phyloP scores from a whole-genome alignment of 2,329 filamentous ascomycete genomes.

The Aspergillus latus region DNA sequence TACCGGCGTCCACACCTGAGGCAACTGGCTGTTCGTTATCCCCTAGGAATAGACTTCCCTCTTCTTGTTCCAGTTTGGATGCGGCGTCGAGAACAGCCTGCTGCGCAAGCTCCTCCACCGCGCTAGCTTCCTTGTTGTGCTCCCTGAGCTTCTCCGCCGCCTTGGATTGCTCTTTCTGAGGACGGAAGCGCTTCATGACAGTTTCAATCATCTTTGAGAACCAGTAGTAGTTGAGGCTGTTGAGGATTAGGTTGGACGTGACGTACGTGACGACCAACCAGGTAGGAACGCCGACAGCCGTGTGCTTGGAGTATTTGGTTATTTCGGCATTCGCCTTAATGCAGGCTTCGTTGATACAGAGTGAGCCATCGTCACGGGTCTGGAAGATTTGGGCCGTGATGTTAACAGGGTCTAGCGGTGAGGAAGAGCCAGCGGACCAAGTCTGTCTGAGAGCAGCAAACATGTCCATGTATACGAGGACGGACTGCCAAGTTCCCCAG shows the following conservation, averaged over 20 bases:
- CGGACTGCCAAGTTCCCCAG: constrained; percentile 62
- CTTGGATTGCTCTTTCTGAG: constrained; percentile 19
- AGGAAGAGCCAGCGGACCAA: constrained; percentile 33
- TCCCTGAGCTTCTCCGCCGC: constrained; percentile 20
- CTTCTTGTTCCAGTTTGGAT: constrained; percentile 30
- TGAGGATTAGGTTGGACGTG: constrained; percentile 59
- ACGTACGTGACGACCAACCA: constrained; percentile 63
- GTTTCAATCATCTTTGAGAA: constrained; percentile 68
- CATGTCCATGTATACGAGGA: constrained; percentile 61
- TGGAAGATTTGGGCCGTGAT: constrained; percentile 39
- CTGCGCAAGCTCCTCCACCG: constrained; percentile 28
- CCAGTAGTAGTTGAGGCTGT: constrained; percentile 65
- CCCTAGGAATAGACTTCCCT: constrained; percentile 29
- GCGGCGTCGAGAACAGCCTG: constrained; percentile 39
- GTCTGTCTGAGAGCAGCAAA: constrained; percentile 52
- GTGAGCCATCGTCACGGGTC: constrained; percentile 32
- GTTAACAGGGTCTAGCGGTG: constrained; percentile 29
- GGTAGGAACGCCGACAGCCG: constrained; percentile 48
- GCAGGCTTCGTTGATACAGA: constrained; percentile 42
- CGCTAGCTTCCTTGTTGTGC: constrained; percentile 14
- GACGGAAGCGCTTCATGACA: constrained; percentile 61
- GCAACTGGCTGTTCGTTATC: constrained; percentile 24
- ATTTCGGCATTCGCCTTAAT: constrained; percentile 47
- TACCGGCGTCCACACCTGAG: constrained; percentile 61
- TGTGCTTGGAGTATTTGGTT: constrained; percentile 48